Base-by-base conservation (phyloP, 1,284 basidiomycete genomes). In the Cryptococcus depauperatus region DNA sequence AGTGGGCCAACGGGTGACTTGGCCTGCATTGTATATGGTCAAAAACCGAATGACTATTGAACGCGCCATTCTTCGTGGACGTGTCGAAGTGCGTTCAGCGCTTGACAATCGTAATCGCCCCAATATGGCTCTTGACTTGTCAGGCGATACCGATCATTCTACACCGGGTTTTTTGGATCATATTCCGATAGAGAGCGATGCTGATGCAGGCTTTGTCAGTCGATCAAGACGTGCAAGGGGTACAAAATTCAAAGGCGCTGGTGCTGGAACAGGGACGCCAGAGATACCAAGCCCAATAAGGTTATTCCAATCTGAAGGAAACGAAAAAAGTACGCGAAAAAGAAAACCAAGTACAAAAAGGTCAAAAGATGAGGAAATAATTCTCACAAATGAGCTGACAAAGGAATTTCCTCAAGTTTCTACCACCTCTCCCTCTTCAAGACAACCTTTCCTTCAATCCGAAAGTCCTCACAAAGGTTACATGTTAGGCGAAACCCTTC, bases 21-120 rank as follows among this genome's bases (percentile, higher is more conserved):
- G 88, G 88, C 91, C 91, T 0, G 91, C 91, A 73, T 84, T 92
- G 32, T 87, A 88, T 57, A 93, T 96, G 78, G 86, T 93, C 44
- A 79, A 84, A 58, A 95, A 96, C 62, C 76, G 91, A 25, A 75
- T 79, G 50, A 68, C 64, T 33, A 68, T 65, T 32, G 70, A 68
- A 57, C 80, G 82, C 37, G 83, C 91, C 54, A 86, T 96, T 44
- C 76, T 83, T 37, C 74, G 81, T 10, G 90, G 91, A 14, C 80
- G 91, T 11, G 80, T 83, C 59, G 76, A 78, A 44, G 77, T 87
- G 28, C 82, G 86, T 21, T 76, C 71, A 46, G 73, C 75, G 3
- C 63, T 75, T 22, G 57, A 56, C 21, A 59, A 61, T 16, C 61
- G 66, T 32, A 48, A 55, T 21, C 60, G 64, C 0, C 61, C 57